A percentile compares a stretch with the other conserved stretches of the same genome.
Conservation (phyloP, 1,139 yeast genomes). For the Candida neerlandica region DNA sequence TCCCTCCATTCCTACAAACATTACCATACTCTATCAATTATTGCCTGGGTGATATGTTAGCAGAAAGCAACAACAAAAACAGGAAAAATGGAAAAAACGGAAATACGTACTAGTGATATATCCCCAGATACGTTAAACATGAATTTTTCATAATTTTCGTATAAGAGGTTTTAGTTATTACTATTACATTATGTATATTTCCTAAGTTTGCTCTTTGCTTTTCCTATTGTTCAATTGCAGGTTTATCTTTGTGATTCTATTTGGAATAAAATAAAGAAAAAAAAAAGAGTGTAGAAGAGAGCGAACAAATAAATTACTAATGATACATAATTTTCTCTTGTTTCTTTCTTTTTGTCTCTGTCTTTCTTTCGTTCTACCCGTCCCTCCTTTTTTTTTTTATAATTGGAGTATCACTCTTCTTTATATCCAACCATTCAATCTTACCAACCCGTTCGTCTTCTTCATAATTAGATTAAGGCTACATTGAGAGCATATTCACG, state of each 20-base stretch:
- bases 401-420: not conserved
- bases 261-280: not conserved
- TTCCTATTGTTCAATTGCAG: not conserved
- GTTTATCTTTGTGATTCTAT: slow-evolving; percentile 1
- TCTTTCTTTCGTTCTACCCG: not conserved
- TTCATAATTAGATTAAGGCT: not conserved
- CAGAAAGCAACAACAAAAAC: too few relatives aligned
- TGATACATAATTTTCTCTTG: slow-evolving; percentile 2
- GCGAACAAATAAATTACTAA: slow-evolving; percentile 3
- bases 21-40: too few relatives aligned
- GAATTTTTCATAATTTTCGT: not conserved
- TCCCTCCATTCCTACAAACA: too few relatives aligned
- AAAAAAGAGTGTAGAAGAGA: not conserved
- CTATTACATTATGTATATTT: not conserved
- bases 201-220: slow-evolving; percentile 1
- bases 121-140: too few relatives aligned
- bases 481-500: not conserved
- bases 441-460: not conserved
- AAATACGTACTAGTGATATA: too few relatives aligned
- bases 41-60: too few relatives aligned
- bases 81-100: too few relatives aligned
- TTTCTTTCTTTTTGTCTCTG: too few relatives aligned
- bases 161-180: not conserved
- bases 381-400: not conserved
- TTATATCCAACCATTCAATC: not conserved